phyloP scores from a whole-genome alignment of 768 basidiomycete genomes.

The Rhizopogon salebrosus region DNA sequence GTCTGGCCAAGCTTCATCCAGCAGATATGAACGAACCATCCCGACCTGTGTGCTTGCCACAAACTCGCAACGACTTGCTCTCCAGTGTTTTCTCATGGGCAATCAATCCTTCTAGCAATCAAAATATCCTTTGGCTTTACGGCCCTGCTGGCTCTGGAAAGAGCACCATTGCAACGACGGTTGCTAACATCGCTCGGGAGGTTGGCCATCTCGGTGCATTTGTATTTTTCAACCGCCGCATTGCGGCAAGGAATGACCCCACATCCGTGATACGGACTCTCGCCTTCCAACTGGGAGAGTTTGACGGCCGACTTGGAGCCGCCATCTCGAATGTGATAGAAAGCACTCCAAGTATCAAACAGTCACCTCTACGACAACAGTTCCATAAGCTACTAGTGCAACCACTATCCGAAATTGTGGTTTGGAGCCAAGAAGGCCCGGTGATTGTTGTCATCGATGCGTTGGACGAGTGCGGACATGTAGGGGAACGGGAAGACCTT shows the following conservation, averaged over 20 bases:
- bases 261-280: slow-evolving; percentile 27
- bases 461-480: slow-evolving; percentile 28
- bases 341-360: slow-evolving; percentile 22
- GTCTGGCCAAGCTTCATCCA: slow-evolving; percentile 20
- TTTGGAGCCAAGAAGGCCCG: slow-evolving; percentile 17
- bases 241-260: slow-evolving; percentile 25
- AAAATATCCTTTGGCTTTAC: slow-evolving; percentile 28
- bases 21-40: slow-evolving; percentile 23
- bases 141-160: slow-evolving; percentile 33
- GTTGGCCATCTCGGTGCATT: slow-evolving; percentile 31
- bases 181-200: slow-evolving; percentile 28
- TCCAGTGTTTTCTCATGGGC: slow-evolving; percentile 20
- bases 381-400: slow-evolving; percentile 30
- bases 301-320: slow-evolving; percentile 23
- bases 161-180: slow-evolving; percentile 30
- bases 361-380: slow-evolving; percentile 24
- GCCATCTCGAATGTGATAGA: slow-evolving; percentile 22
- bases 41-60: slow-evolving; percentile 23
- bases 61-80: slow-evolving; percentile 27
- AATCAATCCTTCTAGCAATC: slow-evolving; percentile 11
- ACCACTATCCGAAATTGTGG: slow-evolving; percentile 17
- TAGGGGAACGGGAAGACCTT: slow-evolving; percentile 20
- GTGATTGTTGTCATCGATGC: slow-evolving; percentile 31
- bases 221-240: slow-evolving; percentile 28
- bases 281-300: slow-evolving; percentile 29